Percentiles rank a stretch among this genome's conserved stretches.
phyloP scores from a whole-genome alignment of 768 basidiomycete genomes.

The Mycena sanguinolenta region DNA sequence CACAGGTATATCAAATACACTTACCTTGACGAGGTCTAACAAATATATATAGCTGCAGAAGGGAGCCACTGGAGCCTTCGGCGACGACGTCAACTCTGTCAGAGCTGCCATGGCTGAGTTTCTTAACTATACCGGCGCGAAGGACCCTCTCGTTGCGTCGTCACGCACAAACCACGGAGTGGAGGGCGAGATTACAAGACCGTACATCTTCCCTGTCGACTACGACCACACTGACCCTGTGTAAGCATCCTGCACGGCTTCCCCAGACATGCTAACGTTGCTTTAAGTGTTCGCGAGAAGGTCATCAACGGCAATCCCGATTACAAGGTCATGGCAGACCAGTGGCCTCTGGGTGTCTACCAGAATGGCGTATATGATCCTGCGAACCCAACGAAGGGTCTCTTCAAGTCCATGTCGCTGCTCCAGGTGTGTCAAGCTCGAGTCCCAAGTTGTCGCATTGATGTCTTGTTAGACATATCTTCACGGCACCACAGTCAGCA shows the following conservation, averaged over 20 bases:
- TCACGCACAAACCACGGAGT: constrained; percentile 31
- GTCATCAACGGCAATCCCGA: constrained; percentile 25
- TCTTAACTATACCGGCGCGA: constrained; percentile 30
- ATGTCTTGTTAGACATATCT: constrained; percentile 22
- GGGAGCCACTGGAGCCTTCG: constrained; percentile 40
- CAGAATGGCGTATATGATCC: constrained; percentile 20
- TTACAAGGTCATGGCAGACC: constrained; percentile 24
- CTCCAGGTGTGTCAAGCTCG: constrained; percentile 36
- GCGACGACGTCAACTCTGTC: constrained; percentile 41
- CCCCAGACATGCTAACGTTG: background rate
- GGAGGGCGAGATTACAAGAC: constrained; percentile 44
- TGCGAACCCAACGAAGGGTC: constrained; percentile 35
- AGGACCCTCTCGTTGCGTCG: constrained; percentile 19
- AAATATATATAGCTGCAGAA: constrained; percentile 37
- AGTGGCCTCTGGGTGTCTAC: constrained; percentile 39
- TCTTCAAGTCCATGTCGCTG: constrained; percentile 38
- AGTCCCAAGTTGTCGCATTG: background rate
- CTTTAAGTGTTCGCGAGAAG: constrained; percentile 37
- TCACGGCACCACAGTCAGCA: constrained; percentile 14
- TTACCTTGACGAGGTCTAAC: background rate
- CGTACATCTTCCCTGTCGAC: constrained; percentile 45
- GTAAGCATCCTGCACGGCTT: constrained; percentile 11
- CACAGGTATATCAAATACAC: background rate
- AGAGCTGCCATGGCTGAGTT: constrained; percentile 39
- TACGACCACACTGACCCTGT: constrained; percentile 42